Evolutionary conservation across 768 basidiomycete species (phyloP).

Genomic region (Hortiboletus flavorubellus): DNA sequence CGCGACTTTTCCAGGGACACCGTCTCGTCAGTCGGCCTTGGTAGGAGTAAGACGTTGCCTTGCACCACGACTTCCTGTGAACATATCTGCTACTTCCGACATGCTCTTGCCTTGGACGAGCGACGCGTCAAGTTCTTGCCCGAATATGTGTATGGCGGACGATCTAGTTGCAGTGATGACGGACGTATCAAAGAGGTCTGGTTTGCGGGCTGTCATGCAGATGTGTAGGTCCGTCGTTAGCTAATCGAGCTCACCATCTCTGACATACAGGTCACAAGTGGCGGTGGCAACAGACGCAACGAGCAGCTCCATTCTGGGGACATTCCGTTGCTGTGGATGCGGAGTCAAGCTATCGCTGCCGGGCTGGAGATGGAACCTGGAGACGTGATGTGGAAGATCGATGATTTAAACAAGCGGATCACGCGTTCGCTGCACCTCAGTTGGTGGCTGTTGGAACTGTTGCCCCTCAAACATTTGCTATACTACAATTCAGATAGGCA

Average conservation of each 20-base stretch:
- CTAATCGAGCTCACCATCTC: background rate
- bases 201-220: conserved; percentile 41
- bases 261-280: conserved; percentile 14
- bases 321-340: conserved; percentile 32
- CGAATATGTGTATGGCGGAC: conserved; percentile 37
- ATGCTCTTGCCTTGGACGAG: conserved; percentile 48
- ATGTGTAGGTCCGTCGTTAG: conserved; percentile 30
- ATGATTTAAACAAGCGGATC: conserved; percentile 24
- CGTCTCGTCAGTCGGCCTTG: conserved; percentile 43
- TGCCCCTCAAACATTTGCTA: conserved; percentile 25
- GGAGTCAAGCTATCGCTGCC: conserved; percentile 27
- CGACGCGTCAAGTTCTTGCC: conserved; percentile 46
- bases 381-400: conserved; percentile 28
- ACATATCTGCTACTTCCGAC: conserved; percentile 42
- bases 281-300: conserved; percentile 29
- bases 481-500: conserved; percentile 27
- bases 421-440: conserved; percentile 9
- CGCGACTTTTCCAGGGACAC: conserved; percentile 37
- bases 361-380: conserved; percentile 22
- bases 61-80: conserved; percentile 27
- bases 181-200: conserved; percentile 39
- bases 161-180: conserved; percentile 6
- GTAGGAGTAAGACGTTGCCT: conserved; percentile 32
- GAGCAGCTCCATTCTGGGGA: conserved; percentile 27
- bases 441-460: conserved; percentile 27